Conservation (phyloP, 345 rosid species). For the Eutrema japonicum region DNA sequence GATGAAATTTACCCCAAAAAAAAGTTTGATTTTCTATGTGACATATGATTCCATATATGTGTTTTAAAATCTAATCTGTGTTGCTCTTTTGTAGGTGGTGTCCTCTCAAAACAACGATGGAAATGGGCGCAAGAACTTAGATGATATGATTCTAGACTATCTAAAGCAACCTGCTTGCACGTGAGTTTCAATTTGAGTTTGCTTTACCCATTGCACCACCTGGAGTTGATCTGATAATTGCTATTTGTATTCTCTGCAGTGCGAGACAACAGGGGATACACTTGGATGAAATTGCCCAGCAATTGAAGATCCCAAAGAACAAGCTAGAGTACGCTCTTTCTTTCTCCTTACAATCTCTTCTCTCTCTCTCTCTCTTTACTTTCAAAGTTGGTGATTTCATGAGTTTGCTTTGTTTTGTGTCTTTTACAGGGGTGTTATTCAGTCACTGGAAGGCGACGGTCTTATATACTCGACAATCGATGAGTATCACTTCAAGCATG, state of each 20-base stretch:
- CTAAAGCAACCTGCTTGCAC: constrained; percentile 73
- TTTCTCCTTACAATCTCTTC: neutral
- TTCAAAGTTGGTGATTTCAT: neutral
- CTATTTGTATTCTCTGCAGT: constrained; percentile 47
- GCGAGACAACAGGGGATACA: constrained; percentile 80
- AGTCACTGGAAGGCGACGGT: constrained; percentile 87
- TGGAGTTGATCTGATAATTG: neutral
- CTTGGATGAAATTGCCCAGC: constrained; percentile 70
- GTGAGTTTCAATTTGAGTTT: constrained; percentile 53
- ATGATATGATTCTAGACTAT: constrained; percentile 76
- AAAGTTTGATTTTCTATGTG: constrained; percentile 5
- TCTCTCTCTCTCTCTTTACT: neutral
- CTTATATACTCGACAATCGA: constrained; percentile 91
- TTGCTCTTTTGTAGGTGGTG: constrained; percentile 49
- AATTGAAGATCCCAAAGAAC: constrained; percentile 72
- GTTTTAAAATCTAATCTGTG: neutral
- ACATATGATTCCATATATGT: constrained; percentile 26
- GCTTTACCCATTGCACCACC: neutral
- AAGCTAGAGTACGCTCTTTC: constrained; percentile 71
- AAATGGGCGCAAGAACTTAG: constrained; percentile 70
- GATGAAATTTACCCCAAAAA: constrained; percentile 1
- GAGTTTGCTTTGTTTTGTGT: neutral
- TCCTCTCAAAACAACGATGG: constrained; percentile 47
- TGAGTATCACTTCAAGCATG: constrained; percentile 90
- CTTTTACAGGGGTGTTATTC: constrained; percentile 62